Evolutionary conservation across 2,329 filamentous ascomycete species (phyloP).

Genomic region (Epichloe glyceriae): DNA sequence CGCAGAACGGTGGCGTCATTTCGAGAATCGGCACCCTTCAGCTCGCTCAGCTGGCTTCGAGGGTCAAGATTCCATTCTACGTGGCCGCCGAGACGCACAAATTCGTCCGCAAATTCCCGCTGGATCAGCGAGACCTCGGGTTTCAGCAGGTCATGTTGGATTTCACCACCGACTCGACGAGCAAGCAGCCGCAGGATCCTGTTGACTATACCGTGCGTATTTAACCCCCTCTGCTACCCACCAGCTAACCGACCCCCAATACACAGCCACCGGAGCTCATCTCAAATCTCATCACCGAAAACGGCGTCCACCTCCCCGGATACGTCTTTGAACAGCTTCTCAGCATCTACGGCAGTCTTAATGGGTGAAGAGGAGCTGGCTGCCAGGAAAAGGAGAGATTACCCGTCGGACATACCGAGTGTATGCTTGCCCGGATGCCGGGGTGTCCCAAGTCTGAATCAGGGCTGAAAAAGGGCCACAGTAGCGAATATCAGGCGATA

Average conservation of each 20-base stretch:
- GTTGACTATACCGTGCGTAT: constrained; percentile 61
- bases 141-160: constrained; percentile 66
- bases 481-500: too few relatives aligned
- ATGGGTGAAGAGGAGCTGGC: constrained; percentile 15
- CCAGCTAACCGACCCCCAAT: not conserved
- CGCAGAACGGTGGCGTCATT: constrained; percentile 88
- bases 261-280: constrained; percentile 52
- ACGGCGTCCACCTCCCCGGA: constrained; percentile 55
- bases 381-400: not conserved
- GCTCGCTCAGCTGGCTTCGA: constrained; percentile 66
- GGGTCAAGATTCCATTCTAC: constrained; percentile 64
- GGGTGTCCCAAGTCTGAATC: too few relatives aligned
- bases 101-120: constrained; percentile 76
- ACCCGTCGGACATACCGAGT: too few relatives aligned
- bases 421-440: too few relatives aligned
- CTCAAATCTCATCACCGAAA: constrained; percentile 63
- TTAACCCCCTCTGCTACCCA: too few relatives aligned
- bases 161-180: constrained; percentile 45
- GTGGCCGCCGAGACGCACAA: constrained; percentile 95
- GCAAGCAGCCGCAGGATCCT: constrained; percentile 35
- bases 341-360: constrained; percentile 41
- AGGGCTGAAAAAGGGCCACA: too few relatives aligned
- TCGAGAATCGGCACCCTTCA: constrained; percentile 77
- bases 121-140: constrained; percentile 69
- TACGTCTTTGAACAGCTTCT: constrained; percentile 60